Base-by-base conservation (phyloP, 139 green algal genomes). In the Auxenochlorella protothecoides region DNA sequence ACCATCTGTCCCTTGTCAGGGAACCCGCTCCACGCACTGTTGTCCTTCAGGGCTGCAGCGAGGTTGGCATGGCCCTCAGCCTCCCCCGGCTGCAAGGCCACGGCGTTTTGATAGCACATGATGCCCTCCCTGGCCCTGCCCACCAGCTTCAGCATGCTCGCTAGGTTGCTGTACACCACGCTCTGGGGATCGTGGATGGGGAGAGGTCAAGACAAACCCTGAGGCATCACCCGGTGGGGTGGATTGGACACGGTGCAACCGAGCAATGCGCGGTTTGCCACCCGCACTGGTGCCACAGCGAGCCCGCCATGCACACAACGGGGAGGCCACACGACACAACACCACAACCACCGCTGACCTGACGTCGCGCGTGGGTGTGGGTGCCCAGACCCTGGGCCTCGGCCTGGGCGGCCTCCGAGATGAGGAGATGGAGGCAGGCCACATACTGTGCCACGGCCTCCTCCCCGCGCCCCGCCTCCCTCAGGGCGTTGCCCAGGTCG, bases 121-220 rank as follows among this genome's bases (percentile, higher is more conserved):
- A 96, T 90, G 61, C 89, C 87, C 70, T 96, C 89, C 15, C 71
- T 44, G n/a, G 84, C 70, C 15, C 87, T 78, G 5, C 83, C 83
- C 73, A 76, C 78, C 71, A 85, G 65, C 76, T 87, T 88, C 11
- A 91, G 80, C 60, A 88, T 77, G 72, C 88, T 87, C 4, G 84
- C 88, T 51, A 95, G 76, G 76, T 95, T 95, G 82, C 88, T 93
- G 78, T 92, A 95, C 6, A 86, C 88, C 9, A 92, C 87, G 16
- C 77, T 80, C 4, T 93, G 78, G 12, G 86, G 80, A 2, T 5
- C 2, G 4, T 15, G 57, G 68, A 15, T 12, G 53, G 11, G 3
- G 8, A 14, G 5, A n/a, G 15, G 44, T 2, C 67, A 55, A 5
- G 55, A 62, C 15, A 15, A 71, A 12, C 7, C 12, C 15, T 13